These are phyloP conservation scores for Xylaria sp. DNA, from an alignment of 2,329 filamentous ascomycete genomes.

Conservation along the genomic window DNA sequence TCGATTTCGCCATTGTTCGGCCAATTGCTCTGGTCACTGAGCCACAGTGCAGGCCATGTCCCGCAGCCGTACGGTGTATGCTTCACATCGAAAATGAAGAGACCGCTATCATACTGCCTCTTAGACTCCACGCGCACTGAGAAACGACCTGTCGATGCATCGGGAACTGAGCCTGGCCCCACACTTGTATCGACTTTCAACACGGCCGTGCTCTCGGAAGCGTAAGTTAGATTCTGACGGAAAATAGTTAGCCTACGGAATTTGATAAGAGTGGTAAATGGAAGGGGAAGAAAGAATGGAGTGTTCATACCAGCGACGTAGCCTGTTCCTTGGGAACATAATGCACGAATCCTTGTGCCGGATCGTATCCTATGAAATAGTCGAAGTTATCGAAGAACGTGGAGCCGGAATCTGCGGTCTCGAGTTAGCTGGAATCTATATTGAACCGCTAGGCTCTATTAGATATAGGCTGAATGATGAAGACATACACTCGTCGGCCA, in stretches of 20 bases:
- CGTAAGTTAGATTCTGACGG: slow-evolving; percentile 70
- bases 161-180: slow-evolving; percentile 57
- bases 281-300: not conserved
- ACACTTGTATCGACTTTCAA: slow-evolving; percentile 71
- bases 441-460: not conserved
- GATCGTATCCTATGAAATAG: slow-evolving; percentile 64
- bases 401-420: slow-evolving; percentile 57
- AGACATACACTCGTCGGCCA: slow-evolving; percentile 62
- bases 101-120: slow-evolving; percentile 67
- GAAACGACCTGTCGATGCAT: slow-evolving; percentile 69
- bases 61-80: slow-evolving; percentile 73
- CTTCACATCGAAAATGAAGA: slow-evolving; percentile 75
- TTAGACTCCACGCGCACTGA: slow-evolving; percentile 73
- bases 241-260: not conserved
- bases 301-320: slow-evolving; percentile 53
- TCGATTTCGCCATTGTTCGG: slow-evolving; percentile 73
- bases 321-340: slow-evolving; percentile 61
- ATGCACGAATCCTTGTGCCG: slow-evolving; percentile 63
- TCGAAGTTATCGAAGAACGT: slow-evolving; percentile 67
- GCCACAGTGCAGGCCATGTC: slow-evolving; percentile 75
- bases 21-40: slow-evolving; percentile 70
- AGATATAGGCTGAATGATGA: not conserved
- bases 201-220: slow-evolving; percentile 63
- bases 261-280: not conserved
- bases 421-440: slow-evolving; percentile 8